phyloP scores from a whole-genome alignment of 2,329 filamentous ascomycete species.

The Penicillium sp. region DNA sequence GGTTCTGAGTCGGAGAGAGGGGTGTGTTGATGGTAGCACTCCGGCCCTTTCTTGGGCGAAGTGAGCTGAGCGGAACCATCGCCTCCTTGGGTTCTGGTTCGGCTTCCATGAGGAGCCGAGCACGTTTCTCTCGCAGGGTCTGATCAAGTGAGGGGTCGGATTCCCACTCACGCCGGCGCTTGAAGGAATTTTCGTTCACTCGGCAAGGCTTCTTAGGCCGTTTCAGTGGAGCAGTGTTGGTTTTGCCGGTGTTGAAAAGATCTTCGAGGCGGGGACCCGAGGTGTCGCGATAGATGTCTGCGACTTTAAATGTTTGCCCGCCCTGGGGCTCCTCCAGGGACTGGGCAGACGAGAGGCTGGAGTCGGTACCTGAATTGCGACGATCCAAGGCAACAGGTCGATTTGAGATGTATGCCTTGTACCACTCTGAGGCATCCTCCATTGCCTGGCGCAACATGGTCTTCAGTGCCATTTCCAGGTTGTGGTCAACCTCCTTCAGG shows the following conservation, averaged over 20 bases:
- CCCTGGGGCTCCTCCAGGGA: constrained; percentile 42
- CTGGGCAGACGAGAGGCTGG: constrained; percentile 46
- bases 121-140: constrained; percentile 24
- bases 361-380: constrained; percentile 33
- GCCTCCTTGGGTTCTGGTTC: constrained; percentile 6
- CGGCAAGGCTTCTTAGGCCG: constrained; percentile 31
- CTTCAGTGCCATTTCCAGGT: constrained; percentile 18
- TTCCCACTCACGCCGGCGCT: constrained; percentile 37
- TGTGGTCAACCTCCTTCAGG: constrained; percentile 8
- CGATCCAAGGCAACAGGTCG: background rate
- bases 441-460: constrained; percentile 17
- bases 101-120: constrained; percentile 12
- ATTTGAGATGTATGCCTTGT: constrained; percentile 11
- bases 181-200: constrained; percentile 28
- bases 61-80: constrained; percentile 11
- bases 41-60: constrained; percentile 17
- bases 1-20: background rate
- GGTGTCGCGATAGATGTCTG: constrained; percentile 31
- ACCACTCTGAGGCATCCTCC: constrained; percentile 22
- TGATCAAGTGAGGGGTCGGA: constrained; percentile 36
- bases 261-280: constrained; percentile 27
- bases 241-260: constrained; percentile 27
- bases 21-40: constrained; percentile 2
- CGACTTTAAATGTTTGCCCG: constrained; percentile 25
- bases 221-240: constrained; percentile 33